phyloP scores from a whole-genome alignment of 805 yeast species.

The Blastobotrys muscicola region DNA sequence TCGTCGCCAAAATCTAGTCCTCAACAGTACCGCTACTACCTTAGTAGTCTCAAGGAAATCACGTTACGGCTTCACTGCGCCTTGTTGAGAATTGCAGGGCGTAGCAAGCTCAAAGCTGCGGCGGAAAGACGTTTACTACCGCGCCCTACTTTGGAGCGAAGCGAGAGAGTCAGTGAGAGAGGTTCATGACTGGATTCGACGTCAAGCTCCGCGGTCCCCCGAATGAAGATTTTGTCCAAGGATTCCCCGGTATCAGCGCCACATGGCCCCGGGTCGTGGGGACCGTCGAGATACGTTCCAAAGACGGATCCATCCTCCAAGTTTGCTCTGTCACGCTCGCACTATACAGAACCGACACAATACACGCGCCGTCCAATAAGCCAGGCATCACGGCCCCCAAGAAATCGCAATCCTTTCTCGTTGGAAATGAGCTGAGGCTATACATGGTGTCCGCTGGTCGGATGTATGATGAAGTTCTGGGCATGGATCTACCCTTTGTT shows the following conservation, averaged over 20 bases:
- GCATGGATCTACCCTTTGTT: constrained; percentile 32
- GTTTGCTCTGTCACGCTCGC: constrained; percentile 26
- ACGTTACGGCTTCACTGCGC: too few relatives aligned
- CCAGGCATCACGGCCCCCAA: constrained; percentile 24
- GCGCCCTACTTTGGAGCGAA: too few relatives aligned
- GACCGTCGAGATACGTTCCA: constrained; percentile 29
- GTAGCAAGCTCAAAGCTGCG: too few relatives aligned
- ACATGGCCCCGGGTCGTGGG: constrained; percentile 34
- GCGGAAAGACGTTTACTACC: too few relatives aligned
- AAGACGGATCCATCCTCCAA: constrained; percentile 16
- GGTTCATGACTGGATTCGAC: constrained; percentile 7
- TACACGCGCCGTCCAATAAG: constrained; percentile 26
- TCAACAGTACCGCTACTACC: too few relatives aligned
- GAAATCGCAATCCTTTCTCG: constrained; percentile 28
- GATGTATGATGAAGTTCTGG: constrained; percentile 19
- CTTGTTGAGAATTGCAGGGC: too few relatives aligned
- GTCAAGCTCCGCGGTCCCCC: constrained; percentile 29
- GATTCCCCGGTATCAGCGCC: constrained; percentile 36
- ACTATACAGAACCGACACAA: constrained; percentile 31
- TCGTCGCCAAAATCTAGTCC: too few relatives aligned
- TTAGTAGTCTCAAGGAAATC: too few relatives aligned
- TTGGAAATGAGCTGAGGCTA: constrained; percentile 25
- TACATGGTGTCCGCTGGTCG: constrained; percentile 18
- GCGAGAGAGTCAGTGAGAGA: background rate
- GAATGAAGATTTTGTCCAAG: constrained; percentile 32